Evolutionary conservation across 2,329 filamentous ascomycete species (phyloP), one percentile per base, ranked within the genome.

Genomic region (Mycosphaerella arachidis): DNA sequence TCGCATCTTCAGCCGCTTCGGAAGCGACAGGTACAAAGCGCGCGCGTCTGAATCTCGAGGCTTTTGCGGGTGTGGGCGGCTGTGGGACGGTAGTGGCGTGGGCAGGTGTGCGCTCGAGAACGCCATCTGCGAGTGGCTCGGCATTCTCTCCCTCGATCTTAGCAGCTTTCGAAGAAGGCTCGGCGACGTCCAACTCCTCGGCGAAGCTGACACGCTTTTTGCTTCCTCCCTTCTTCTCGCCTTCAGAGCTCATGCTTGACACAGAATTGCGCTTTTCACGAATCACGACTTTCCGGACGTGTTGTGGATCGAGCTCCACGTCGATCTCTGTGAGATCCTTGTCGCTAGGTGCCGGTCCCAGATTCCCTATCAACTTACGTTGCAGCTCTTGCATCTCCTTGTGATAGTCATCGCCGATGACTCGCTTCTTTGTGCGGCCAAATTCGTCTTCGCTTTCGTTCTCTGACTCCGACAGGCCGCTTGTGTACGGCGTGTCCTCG

Each of bases 341-440:
- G 9, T 71, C 62, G 70, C 69, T 63, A 7, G 72, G 66, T 66
- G 78, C 73, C 61, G 83, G 85, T 56, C 81, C 84, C 51, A 87
- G 69, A 69, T 83, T 87, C 70, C 81, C 81, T 67, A 86, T 75
- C n/a, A 97, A 81, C 63, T 86, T 88, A 71, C 87, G 81, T 74
- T 97, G 90, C 4, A 99, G 79, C 66, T 92, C 90, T 48, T 89
- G 82, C 94, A 99, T 97, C 66, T 90, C 84, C 67, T 84, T 81
- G 33, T 86, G 85, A 70, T 96, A 95, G 13, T 90, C 87, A 48
- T 91, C 86, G 16, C 84, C 85, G 55, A 97, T 76, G 12, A 87
- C 81, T 20, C 81, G 81, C 18, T 82, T 80, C 8, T 84, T 93
- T 18, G 84, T 89, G 53, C 90, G 86, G 4, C 93, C 93, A 70